Conservation (phyloP, 2,329 filamentous ascomycete species). For the Curvularia sp. region DNA sequence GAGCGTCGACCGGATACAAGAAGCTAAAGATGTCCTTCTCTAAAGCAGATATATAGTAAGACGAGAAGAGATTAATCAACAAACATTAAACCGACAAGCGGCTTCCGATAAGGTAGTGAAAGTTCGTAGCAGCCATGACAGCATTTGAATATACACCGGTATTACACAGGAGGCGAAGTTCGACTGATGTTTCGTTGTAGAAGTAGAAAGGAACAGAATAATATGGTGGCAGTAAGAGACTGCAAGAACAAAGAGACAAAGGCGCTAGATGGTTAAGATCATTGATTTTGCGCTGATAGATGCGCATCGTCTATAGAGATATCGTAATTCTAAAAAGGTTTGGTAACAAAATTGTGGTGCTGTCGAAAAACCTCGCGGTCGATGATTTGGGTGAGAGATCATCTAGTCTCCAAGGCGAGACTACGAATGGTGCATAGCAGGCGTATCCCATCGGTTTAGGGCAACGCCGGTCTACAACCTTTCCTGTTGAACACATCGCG, state of each 20-base stretch:
- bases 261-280: not conserved
- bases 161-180: too few species aligned
- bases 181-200: too few species aligned
- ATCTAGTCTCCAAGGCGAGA: not conserved
- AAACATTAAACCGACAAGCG: too few species aligned
- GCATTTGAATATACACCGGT: not conserved
- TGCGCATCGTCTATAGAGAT: slow-evolving; percentile 5
- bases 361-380: slow-evolving; percentile 2
- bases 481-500: not conserved
- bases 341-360: not conserved
- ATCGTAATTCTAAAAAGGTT: slow-evolving; percentile 1
- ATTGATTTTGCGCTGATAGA: slow-evolving; percentile 1
- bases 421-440: not conserved
- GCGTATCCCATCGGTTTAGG: not conserved
- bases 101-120: too few species aligned
- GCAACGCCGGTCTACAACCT: not conserved
- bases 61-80: not conserved
- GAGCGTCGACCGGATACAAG: not conserved
- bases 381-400: not conserved
- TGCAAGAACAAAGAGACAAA: not conserved
- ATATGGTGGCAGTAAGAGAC: not conserved
- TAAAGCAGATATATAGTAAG: not conserved
- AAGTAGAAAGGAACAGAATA: not conserved
- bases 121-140: not conserved
- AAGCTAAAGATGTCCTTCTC: not conserved